Evolutionary conservation across 164 flowering plant species (phyloP).

Genomic region (Vitis cinerea): DNA sequence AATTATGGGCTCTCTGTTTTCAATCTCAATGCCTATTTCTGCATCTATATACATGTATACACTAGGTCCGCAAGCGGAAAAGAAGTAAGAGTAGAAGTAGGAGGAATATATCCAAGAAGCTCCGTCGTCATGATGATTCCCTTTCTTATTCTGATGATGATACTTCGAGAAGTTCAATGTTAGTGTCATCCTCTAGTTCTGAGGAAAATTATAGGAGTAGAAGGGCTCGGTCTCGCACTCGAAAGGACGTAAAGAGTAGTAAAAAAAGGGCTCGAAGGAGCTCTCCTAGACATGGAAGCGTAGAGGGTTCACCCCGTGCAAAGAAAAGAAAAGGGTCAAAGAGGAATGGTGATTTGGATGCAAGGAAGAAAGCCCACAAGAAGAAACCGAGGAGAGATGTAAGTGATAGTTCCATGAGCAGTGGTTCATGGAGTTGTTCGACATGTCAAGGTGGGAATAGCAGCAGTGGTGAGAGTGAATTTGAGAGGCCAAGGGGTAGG

Average conservation of each 20-base stretch:
- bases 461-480: slow-evolving; percentile 26
- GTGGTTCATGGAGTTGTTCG: slow-evolving; percentile 53
- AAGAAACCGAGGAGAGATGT: slow-evolving; percentile 46
- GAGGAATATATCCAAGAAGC: slow-evolving; percentile 62
- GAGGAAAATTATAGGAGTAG: slow-evolving; percentile 35
- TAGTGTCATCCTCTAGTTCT: slow-evolving; percentile 43
- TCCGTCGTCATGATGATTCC: slow-evolving; percentile 39
- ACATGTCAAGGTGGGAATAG: slow-evolving; percentile 28
- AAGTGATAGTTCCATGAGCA: slow-evolving; percentile 44
- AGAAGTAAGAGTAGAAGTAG: slow-evolving; percentile 27
- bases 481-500: slow-evolving; percentile 30
- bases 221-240: slow-evolving; percentile 38
- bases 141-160: slow-evolving; percentile 36
- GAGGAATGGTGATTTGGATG: slow-evolving; percentile 22
- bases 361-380: slow-evolving; percentile 38
- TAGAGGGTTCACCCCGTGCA: slow-evolving; percentile 21
- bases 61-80: slow-evolving; percentile 39
- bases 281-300: slow-evolving; percentile 34
- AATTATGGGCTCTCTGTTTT: not conserved
- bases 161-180: slow-evolving; percentile 31
- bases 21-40: not conserved
- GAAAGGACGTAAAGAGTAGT: slow-evolving; percentile 29
- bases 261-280: slow-evolving; percentile 42
- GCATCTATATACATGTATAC: not conserved
- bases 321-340: slow-evolving; percentile 45